Evolutionary conservation across 352 stramenopile species (phyloP).

Genomic region (Phytophthora constricta): DNA sequence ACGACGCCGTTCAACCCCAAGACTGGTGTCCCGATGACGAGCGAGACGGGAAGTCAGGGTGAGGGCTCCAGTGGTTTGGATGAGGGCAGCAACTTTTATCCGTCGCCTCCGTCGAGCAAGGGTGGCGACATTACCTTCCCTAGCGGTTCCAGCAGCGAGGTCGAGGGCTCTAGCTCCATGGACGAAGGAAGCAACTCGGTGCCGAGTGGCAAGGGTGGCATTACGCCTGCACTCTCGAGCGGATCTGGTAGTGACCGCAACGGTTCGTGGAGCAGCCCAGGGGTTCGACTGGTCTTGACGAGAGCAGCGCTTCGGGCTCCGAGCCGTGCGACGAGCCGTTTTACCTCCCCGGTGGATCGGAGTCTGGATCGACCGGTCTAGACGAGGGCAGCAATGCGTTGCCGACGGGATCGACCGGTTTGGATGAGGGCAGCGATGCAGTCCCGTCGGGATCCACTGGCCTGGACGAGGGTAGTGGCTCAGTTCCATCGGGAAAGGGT

Average conservation of each 20-base stretch:
- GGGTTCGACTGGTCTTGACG: conserved; percentile 6
- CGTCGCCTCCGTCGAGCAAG: background rate
- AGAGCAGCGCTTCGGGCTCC: conserved; percentile 12
- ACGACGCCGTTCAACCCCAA: background rate
- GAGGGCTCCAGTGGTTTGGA: conserved; percentile 7
- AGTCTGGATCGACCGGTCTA: background rate
- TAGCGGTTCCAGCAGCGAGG: conserved; percentile 6
- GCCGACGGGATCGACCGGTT: too few species aligned
- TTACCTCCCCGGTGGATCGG: conserved; percentile 5
- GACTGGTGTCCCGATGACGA: background rate
- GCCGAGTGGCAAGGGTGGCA: conserved; percentile 7
- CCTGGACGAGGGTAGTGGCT: conserved; percentile 10
- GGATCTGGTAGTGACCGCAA: conserved; percentile 9
- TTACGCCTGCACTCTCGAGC: conserved; percentile 5
- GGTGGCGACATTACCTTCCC: background rate
- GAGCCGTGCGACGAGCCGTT: conserved; percentile 9
- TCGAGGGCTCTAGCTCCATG: conserved; percentile 14
- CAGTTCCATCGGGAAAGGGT: conserved; percentile 3
- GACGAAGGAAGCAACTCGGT: conserved; percentile 12
- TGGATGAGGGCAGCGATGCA: too few species aligned
- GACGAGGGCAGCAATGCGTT: too few species aligned
- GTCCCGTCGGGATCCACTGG: conserved; percentile 15
- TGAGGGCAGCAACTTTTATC: conserved; percentile 12
- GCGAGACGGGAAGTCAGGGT: background rate
- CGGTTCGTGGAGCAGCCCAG: background rate